Evolutionary conservation across 495 filamentous ascomycete species (phyloP).

Genomic region (Penicillium steckii): DNA sequence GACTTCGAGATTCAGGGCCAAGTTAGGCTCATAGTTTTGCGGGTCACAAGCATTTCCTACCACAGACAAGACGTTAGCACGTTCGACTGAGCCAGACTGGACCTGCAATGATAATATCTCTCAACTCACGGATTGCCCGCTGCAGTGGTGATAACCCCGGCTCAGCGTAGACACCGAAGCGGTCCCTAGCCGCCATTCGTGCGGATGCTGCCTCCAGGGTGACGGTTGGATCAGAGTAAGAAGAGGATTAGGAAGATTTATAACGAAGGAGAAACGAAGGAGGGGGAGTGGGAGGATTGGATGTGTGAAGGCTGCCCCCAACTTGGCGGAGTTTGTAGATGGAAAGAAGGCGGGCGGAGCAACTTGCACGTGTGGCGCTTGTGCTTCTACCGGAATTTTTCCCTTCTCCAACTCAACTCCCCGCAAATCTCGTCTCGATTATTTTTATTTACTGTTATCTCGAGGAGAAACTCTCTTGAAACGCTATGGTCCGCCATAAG

Average conservation of each 20-base stretch:
- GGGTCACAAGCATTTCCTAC: conserved; percentile 89
- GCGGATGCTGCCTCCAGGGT: conserved; percentile 92
- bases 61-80: conserved; percentile 2
- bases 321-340: conserved; percentile 17
- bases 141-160: conserved; percentile 81
- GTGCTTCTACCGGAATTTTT: conserved; percentile 22
- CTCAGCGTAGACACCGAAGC: conserved; percentile 80
- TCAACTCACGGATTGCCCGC: conserved; percentile 77
- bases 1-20: conserved; percentile 95
- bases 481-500: conserved; percentile 86
- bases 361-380: conserved; percentile 33
- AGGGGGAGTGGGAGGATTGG: conserved; percentile 4
- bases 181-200: conserved; percentile 92
- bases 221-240: conserved; percentile 25
- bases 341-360: conserved; percentile 26
- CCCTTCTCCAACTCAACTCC: conserved; percentile 2
- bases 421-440: not conserved
- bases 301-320: conserved; percentile 17
- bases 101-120: not conserved
- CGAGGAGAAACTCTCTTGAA: no score
- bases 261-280: conserved; percentile 5
- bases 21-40: conserved; percentile 94
- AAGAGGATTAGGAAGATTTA: not conserved
- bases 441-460: no score
- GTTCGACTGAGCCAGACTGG: conserved; percentile 1